Evolutionary conservation across 2,329 filamentous ascomycete species (phyloP), one percentile per base, ranked within the genome.

Genomic region (Pseudogymnoascus sp.): DNA sequence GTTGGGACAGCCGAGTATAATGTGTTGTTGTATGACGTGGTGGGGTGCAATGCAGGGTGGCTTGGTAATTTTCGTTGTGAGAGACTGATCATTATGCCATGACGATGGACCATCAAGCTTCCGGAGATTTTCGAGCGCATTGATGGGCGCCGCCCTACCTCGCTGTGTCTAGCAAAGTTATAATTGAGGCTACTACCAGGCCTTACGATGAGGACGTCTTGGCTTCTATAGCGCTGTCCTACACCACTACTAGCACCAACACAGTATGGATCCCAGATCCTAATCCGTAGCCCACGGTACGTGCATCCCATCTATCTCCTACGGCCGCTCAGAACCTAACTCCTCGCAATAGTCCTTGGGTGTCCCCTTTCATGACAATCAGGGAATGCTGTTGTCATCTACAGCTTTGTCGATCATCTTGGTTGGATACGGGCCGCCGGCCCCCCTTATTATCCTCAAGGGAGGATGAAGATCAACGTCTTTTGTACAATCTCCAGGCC

Each of bases 381-480:
- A 56, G 17, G 50, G 29, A 56, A 33, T 33, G 7, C 50, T 33
- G n/a, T 33, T 33, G 50, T 56, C 50, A 50, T 29, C 44, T 29
- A 17, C n/a, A 29, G n/a, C 23, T 29, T 50, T 33, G 50, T 33
- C 50, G 50, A 56, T 33, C 50, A 10, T 33, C 26, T 13, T 56
- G 50, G 50, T 33, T 56, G 50, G 50, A 56, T 56, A 56, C 50
- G 26, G 50, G 50, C 50, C 50, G 50, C 11, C 29, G 50, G n/a
- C n/a, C 50, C 46, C 46, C 29, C 26, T 56, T 33, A 56, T 56
- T 56, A 56, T 56, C 50, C 10, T 33, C 29, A 33, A 53, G 50
- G 50, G 50, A 56, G 50, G 6, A 56, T 56, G 50, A 19, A 4
- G 50, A 56, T 56, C 50, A 56, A 1, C 50, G 15, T 56, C 26